These are phyloP conservation scores for Aspergillus hiratsukae DNA, from an alignment of 2,329 filamentous ascomycete species.

Conservation along the genomic window DNA sequence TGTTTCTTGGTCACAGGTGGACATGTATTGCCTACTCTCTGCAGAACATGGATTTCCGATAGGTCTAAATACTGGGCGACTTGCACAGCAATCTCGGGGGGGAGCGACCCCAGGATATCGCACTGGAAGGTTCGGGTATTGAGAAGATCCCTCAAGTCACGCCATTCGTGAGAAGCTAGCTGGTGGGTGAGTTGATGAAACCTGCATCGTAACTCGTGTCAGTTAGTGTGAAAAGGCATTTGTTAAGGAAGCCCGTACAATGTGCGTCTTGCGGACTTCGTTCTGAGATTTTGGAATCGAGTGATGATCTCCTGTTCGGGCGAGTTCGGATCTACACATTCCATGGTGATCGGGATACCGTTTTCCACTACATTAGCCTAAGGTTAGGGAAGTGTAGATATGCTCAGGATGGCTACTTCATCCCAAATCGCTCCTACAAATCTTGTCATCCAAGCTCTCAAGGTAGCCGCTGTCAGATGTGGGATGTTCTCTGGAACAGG, in stretches of 20 bases:
- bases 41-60: constrained; percentile 24
- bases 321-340: not conserved
- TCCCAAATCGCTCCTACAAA: too few species aligned
- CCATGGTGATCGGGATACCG: not conserved
- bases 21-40: constrained; percentile 20
- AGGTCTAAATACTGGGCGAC: constrained; percentile 24
- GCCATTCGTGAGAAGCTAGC: constrained; percentile 28
- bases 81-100: constrained; percentile 28
- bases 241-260: constrained; percentile 1
- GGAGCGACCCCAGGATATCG: constrained; percentile 32
- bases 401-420: too few species aligned
- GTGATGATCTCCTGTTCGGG: constrained; percentile 1
- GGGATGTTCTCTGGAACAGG: too few species aligned
- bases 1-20: not conserved
- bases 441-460: too few species aligned
- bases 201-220: constrained; percentile 13
- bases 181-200: constrained; percentile 24
- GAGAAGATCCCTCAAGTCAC: constrained; percentile 21
- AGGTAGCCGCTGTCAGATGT: too few species aligned
- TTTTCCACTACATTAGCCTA: too few species aligned
- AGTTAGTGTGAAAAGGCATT: not conserved
- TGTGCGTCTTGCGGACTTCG: constrained; percentile 1
- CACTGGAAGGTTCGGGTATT: constrained; percentile 21
- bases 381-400: too few species aligned
- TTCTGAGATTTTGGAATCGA: constrained; percentile 1